phyloP scores from a whole-genome alignment of 495 filamentous ascomycete species.

The Xylaria castorea region DNA sequence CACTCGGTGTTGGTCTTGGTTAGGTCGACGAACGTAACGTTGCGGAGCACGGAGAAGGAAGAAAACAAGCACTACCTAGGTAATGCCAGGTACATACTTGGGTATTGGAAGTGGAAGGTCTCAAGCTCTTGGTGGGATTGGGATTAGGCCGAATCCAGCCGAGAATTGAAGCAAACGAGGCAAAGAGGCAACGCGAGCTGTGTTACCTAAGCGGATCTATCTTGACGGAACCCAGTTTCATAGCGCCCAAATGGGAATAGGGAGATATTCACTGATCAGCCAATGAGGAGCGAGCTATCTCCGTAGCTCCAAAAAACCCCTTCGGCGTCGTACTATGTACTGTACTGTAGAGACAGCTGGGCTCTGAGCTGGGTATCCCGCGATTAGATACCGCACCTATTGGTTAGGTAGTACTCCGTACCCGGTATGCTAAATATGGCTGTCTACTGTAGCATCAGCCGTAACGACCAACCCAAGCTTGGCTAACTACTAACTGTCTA shows the following conservation, averaged over 20 bases:
- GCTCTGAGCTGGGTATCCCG: not conserved
- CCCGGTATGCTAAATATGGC: not conserved
- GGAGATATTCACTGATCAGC: not conserved
- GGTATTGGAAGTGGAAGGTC: conserved; percentile 23
- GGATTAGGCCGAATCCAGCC: conserved; percentile 20
- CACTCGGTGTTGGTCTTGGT: conserved; percentile 21
- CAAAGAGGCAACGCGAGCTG: conserved; percentile 1
- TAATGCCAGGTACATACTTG: not conserved
- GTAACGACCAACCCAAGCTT: not conserved
- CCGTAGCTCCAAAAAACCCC: not conserved
- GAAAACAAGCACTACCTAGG: not conserved
- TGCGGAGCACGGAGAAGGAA: conserved; percentile 35
- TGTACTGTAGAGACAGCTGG: too few species aligned
- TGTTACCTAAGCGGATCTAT: conserved; percentile 3
- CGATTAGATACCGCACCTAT: not conserved
- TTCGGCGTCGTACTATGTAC: too few species aligned
- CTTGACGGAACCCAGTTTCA: not conserved
- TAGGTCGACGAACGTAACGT: conserved; percentile 38
- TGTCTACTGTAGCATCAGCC: not conserved
- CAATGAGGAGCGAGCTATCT: conserved; percentile 8
- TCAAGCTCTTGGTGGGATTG: conserved; percentile 14
- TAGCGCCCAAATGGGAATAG: not conserved
- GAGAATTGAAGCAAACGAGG: not conserved
- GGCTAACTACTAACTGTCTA: not conserved
- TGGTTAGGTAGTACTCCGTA: not conserved